Conservation (phyloP, 108 stramenopile species). For the Schizochytrium sp. region DNA sequence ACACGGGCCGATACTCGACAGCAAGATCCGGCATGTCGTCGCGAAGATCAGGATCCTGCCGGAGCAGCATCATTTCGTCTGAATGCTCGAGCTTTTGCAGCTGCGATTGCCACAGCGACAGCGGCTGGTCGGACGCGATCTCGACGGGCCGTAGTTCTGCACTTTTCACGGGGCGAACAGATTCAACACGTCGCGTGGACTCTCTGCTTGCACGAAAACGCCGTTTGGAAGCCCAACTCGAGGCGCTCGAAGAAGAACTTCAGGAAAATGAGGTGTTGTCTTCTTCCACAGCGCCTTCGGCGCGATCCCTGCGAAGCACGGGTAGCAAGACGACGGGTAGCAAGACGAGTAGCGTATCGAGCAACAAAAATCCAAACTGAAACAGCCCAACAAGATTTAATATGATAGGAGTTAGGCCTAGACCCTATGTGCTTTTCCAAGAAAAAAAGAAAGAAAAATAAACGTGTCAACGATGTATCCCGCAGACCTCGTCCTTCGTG, state of each 20-base stretch:
- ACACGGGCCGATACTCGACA: background rate
- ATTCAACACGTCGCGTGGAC: background rate
- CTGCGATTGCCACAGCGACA: background rate
- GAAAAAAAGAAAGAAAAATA: background rate
- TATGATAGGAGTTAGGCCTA: background rate
- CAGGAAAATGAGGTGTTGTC: background rate
- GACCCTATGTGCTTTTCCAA: background rate
- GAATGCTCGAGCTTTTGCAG: background rate
- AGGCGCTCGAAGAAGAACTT: background rate
- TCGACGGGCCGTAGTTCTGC: background rate
- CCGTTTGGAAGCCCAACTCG: background rate
- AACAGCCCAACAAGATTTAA: too few species aligned
- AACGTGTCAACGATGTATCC: background rate
- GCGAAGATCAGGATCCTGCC: background rate
- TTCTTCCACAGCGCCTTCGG: background rate
- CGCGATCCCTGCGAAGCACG: background rate
- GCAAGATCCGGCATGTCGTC: background rate
- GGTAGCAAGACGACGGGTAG: background rate
- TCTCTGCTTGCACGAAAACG: background rate
- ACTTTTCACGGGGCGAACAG: background rate
- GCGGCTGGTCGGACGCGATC: background rate
- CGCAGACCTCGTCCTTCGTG: too few species aligned
- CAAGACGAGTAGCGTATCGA: background rate
- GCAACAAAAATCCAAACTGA: background rate
- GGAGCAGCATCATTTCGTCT: background rate